phyloP scores from a whole-genome alignment of 192 early-diverging fungal species.

The Gonapodya prolifera region DNA sequence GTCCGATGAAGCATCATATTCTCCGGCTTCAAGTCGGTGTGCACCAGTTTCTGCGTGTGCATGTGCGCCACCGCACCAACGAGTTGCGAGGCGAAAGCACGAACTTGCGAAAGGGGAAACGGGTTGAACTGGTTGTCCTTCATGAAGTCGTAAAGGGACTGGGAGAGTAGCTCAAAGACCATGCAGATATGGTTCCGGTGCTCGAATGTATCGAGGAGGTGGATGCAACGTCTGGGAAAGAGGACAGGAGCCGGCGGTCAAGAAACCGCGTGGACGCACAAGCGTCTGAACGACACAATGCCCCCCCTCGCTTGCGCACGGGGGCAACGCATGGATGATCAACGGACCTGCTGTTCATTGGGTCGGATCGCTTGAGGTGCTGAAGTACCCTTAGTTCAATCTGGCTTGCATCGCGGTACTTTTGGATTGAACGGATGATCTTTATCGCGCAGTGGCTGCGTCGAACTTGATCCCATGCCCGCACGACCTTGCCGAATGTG shows the following conservation, averaged over 20 bases:
- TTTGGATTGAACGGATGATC: slow-evolving; percentile 83
- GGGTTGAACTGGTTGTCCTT: slow-evolving; percentile 83
- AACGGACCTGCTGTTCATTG: slow-evolving; percentile 53
- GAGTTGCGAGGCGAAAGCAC: slow-evolving; percentile 72
- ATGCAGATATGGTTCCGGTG: slow-evolving; percentile 91
- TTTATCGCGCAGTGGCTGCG: slow-evolving; percentile 68
- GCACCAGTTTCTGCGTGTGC: slow-evolving; percentile 67
- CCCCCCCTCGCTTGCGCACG: neutral
- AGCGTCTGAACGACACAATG: no score
- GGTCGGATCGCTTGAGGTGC: slow-evolving; percentile 66
- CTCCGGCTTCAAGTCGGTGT: slow-evolving; percentile 97
- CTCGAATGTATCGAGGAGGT: slow-evolving; percentile 72
- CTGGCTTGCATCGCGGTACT: slow-evolving; percentile 86
- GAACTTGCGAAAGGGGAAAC: slow-evolving; percentile 75
- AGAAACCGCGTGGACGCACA: no score
- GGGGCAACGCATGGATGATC: neutral
- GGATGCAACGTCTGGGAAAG: slow-evolving; percentile 72
- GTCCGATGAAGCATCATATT: slow-evolving; percentile 75
- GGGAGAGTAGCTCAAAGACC: slow-evolving; percentile 86
- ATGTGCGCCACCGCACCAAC: slow-evolving; percentile 79
- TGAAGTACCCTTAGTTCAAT: slow-evolving; percentile 81
- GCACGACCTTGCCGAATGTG: slow-evolving; percentile 94
- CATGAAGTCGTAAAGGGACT: slow-evolving; percentile 90
- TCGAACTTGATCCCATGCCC: slow-evolving; percentile 59
- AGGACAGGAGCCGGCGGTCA: no score